Evolutionary conservation across 2,329 filamentous ascomycete genomes (phyloP).

Genomic region (Colletotrichum navitas): DNA sequence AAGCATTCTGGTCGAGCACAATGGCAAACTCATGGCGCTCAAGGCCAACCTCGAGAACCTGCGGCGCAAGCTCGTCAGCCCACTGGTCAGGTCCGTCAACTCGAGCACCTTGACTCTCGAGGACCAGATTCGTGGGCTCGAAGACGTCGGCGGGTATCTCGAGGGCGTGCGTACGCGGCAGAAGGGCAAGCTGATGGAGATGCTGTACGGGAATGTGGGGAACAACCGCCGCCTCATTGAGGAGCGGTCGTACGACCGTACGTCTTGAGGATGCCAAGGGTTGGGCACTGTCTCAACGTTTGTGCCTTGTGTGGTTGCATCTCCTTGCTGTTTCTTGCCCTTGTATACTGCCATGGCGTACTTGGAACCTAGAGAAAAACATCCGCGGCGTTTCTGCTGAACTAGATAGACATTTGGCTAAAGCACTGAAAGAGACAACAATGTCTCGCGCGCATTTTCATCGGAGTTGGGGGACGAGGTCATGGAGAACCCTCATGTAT

Average conservation of each 20-base stretch:
- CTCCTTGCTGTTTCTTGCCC: slow-evolving; percentile 8
- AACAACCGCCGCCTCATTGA: slow-evolving; percentile 52
- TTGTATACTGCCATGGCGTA: slow-evolving; percentile 19
- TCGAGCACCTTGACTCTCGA: slow-evolving; percentile 80
- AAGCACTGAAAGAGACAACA: neutral
- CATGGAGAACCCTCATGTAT: slow-evolving; percentile 8
- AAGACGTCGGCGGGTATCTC: slow-evolving; percentile 83
- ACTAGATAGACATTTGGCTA: slow-evolving; percentile 10
- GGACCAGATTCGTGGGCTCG: slow-evolving; percentile 86
- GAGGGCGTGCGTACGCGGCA: slow-evolving; percentile 81
- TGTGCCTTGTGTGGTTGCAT: neutral
- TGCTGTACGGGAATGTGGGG: slow-evolving; percentile 72
- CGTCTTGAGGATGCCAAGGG: neutral
- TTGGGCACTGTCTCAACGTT: neutral
- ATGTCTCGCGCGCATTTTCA: slow-evolving; percentile 14
- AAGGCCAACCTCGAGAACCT: slow-evolving; percentile 91
- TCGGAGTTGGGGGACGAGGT: slow-evolving; percentile 41
- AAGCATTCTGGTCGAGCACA: slow-evolving; percentile 86
- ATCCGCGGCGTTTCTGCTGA: slow-evolving; percentile 18
- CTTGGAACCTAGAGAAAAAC: slow-evolving; percentile 10
- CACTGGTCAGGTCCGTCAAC: slow-evolving; percentile 79
- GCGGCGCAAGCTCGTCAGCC: slow-evolving; percentile 84
- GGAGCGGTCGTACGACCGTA: slow-evolving; percentile 41
- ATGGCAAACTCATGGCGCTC: slow-evolving; percentile 83
- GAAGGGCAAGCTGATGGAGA: slow-evolving; percentile 85